A percentile compares a stretch with the other conserved stretches of the same genome.
Conservation (phyloP, 208 protist genomes). For the Trypanosoma rangeli region DNA sequence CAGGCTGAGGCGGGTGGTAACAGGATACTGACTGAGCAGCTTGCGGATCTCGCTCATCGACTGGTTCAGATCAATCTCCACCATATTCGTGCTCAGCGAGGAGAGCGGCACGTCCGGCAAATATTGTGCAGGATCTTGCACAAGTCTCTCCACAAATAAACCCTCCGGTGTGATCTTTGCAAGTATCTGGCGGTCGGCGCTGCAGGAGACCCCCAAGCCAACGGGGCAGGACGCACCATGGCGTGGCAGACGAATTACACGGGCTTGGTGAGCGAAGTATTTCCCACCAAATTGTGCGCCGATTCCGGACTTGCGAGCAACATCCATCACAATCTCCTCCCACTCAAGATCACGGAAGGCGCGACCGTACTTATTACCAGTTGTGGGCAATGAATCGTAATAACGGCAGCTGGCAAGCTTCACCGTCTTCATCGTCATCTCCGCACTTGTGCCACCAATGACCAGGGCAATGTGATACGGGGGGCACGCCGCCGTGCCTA, state of each 20-base stretch:
- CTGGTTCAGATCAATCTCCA: conserved; percentile 89
- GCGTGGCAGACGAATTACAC: conserved; percentile 91
- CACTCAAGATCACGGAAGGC: conserved; percentile 96
- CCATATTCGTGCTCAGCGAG: conserved; percentile 43
- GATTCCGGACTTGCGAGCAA: conserved; percentile 87
- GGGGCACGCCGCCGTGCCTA: conserved; percentile 97
- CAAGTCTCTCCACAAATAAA: conserved; percentile 94
- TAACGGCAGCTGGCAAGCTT: conserved; percentile 95
- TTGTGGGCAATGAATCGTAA: conserved; percentile 95
- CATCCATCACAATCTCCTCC: conserved; percentile 92
- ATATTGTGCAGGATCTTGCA: conserved; percentile 92
- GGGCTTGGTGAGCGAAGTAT: conserved; percentile 97
- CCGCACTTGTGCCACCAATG: conserved; percentile 96
- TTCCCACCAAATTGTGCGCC: conserved; percentile 97
- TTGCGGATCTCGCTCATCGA: conserved; percentile 88
- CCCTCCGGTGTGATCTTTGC: conserved; percentile 94
- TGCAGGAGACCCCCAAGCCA: conserved; percentile 96
- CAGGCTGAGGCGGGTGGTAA: conserved; percentile 92
- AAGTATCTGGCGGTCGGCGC: conserved; percentile 95
- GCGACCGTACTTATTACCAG: conserved; percentile 86
- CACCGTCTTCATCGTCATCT: conserved; percentile 98
- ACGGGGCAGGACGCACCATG: conserved; percentile 93
- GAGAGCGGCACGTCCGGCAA: conserved; percentile 74
- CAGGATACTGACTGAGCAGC: conserved; percentile 79
- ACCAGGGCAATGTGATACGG: conserved; percentile 98